These are phyloP conservation scores for Drosera spatulata DNA, from an alignment of 179 eudicot species.

Conservation along the genomic window DNA sequence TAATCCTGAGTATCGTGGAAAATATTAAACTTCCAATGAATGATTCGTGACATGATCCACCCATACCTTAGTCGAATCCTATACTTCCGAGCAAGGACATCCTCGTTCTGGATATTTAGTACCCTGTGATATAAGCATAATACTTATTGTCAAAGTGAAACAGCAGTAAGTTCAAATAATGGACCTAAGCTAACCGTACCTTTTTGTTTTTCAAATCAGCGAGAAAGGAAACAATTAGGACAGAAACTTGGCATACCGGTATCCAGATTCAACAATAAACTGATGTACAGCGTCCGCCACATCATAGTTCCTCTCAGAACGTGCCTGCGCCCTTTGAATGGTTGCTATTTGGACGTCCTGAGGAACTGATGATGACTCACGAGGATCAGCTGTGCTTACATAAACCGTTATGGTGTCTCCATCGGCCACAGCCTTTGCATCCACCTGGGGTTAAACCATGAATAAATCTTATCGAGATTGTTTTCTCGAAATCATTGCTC, in stretches of 20 bases:
- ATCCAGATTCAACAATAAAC: constrained; percentile 59
- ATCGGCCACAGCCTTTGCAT: constrained; percentile 87
- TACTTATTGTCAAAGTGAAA: too few relatives aligned
- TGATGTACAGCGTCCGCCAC: constrained; percentile 79
- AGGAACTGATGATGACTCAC: constrained; percentile 75
- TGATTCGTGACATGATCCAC: background rate
- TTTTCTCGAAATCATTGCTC: too few relatives aligned
- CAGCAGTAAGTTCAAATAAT: too few relatives aligned
- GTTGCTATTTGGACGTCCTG: constrained; percentile 65
- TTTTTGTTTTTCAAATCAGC: too few relatives aligned
- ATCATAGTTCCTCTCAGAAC: constrained; percentile 48
- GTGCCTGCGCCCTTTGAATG: constrained; percentile 60
- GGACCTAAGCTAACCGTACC: too few relatives aligned
- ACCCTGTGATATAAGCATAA: constrained; percentile 31
- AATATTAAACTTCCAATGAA: too few relatives aligned
- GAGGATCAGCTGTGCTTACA: constrained; percentile 64
- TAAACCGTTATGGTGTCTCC: constrained; percentile 90
- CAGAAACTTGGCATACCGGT: constrained; percentile 32
- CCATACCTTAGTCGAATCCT: constrained; percentile 79
- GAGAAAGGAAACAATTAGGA: background rate
- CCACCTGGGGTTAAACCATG: constrained; percentile 37
- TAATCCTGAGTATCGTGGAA: too few relatives aligned
- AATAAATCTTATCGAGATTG: background rate
- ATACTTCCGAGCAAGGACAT: constrained; percentile 73
- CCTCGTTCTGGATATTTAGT: constrained; percentile 45